Evolutionary conservation across 345 rosid species (phyloP), one percentile per base, ranked within the genome.

Genomic region (Syzygium jambos): DNA sequence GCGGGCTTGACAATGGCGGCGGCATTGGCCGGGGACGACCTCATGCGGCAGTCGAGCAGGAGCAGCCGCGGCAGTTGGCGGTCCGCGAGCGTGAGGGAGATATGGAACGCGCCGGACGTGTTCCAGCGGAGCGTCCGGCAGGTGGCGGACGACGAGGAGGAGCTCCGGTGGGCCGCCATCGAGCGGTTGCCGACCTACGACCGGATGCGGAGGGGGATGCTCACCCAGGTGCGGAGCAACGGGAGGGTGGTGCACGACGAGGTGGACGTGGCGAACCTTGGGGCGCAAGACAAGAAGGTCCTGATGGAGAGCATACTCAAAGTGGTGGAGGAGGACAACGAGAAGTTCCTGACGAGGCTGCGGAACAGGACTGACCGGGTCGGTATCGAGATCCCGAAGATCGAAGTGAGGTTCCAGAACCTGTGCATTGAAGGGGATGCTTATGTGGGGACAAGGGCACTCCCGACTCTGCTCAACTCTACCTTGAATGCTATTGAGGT

Each of bases 321-420:
- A 68, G 87, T 86, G 41, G 91, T 89, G 4, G 91, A 92, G 68
- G 88, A 89, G 22, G 92, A 90, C 73, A 90, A 88, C 25, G 91
- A 88, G 87, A 88, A 85, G 49, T 85, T 90, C 85, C 85, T 90
- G 10, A 29, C 63, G 86, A 85, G 89, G 61, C 54, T 88, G 46
- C 61, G 91, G 78, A 84, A 88, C 25, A 78, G 91, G 85, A 88
- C 89, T 22, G 90, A 90, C 85, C 86, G 93, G 87, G 91, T 92
- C 43, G 93, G 91, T 87, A 90, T 92, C 29, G 90, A 89, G 52
- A 87, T 89, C 49, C 89, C 92, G 4, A 89, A 86, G 89, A 90
- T 92, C 43, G 92, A 91, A 86, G 89, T 92, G 38, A 87, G 92
- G 85, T 87, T 87, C 86, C 85, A 92, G 91, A 61, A 91, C 84